phyloP scores from a whole-genome alignment of 1,284 basidiomycete genomes.

The Apiotrichum siamense region DNA sequence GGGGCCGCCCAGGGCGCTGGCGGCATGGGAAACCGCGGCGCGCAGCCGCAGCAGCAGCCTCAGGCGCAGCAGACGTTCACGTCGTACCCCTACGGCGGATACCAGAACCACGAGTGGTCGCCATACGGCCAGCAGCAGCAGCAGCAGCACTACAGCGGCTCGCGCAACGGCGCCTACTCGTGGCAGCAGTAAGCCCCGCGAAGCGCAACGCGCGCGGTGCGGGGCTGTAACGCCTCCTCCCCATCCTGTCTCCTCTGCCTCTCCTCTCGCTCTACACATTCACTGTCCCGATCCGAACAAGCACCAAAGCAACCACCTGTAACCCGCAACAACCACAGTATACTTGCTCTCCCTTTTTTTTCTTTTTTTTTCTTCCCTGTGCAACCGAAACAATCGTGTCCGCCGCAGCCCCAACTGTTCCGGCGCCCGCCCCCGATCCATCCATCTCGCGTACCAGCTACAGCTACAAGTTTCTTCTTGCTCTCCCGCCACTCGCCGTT shows the following conservation, averaged over 20 bases:
- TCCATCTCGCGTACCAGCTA: neutral
- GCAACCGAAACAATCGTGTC: too few relatives aligned
- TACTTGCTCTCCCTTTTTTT: neutral
- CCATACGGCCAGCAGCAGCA: conserved; percentile 21
- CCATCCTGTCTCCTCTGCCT: too few relatives aligned
- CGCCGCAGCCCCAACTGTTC: too few relatives aligned
- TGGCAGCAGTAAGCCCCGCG: conserved; percentile 34
- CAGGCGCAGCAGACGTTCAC: conserved; percentile 24
- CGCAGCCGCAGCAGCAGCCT: conserved; percentile 23
- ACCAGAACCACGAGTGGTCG: conserved; percentile 32
- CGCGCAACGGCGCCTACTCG: conserved; percentile 29
- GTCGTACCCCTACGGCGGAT: conserved; percentile 28
- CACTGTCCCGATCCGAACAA: neutral
- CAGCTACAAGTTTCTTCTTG: too few relatives aligned
- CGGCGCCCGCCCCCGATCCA: too few relatives aligned
- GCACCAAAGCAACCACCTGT: neutral
- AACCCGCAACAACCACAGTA: neutral
- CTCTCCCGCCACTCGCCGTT: too few relatives aligned
- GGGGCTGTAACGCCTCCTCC: neutral
- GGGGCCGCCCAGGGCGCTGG: conserved; percentile 12
- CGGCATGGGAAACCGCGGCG: too few relatives aligned
- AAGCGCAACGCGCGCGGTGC: neutral
- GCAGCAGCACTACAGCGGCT: conserved; percentile 20
- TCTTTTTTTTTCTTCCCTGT: neutral
- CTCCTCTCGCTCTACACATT: too few relatives aligned